A percentile compares a stretch with the other conserved stretches of the same genome.
These are phyloP conservation scores for Gossypium bickii DNA, from an alignment of 345 rosid species.

Conservation along the genomic window DNA sequence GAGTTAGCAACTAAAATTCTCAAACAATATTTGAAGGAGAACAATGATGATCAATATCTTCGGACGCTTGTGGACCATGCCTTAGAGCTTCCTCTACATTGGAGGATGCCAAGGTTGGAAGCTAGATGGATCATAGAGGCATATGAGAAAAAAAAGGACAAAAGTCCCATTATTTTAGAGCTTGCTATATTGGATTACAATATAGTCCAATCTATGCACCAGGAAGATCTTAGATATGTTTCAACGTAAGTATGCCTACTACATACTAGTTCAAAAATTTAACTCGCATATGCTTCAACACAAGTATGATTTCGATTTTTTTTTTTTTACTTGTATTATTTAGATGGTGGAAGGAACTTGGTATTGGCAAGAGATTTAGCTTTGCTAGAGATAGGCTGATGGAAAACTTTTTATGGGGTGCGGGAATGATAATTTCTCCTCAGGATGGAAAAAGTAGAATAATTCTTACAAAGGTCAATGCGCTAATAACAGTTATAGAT, in stretches of 20 bases:
- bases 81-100: slow-evolving; percentile 14
- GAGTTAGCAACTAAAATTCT: background rate
- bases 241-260: slow-evolving; percentile 17
- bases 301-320: background rate
- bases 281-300: background rate
- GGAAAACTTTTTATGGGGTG: no score
- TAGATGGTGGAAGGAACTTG: no score
- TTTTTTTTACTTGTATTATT: no score
- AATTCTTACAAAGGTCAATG: no score
- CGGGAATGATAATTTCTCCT: no score
- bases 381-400: no score
- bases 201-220: slow-evolving; percentile 33
- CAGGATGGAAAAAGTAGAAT: no score
- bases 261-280: no score
- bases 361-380: no score
- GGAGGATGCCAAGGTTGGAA: slow-evolving; percentile 37
- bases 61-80: slow-evolving; percentile 25
- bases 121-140: slow-evolving; percentile 44
- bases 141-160: slow-evolving; percentile 5
- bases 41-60: background rate
- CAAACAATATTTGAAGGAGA: no score
- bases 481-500: no score
- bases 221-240: slow-evolving; percentile 33
- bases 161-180: no score
- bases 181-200: background rate